A percentile compares a stretch with the other conserved stretches of the same genome.
Conservation (phyloP, 345 rosid species). For the Crucihimalaya himalaica region DNA sequence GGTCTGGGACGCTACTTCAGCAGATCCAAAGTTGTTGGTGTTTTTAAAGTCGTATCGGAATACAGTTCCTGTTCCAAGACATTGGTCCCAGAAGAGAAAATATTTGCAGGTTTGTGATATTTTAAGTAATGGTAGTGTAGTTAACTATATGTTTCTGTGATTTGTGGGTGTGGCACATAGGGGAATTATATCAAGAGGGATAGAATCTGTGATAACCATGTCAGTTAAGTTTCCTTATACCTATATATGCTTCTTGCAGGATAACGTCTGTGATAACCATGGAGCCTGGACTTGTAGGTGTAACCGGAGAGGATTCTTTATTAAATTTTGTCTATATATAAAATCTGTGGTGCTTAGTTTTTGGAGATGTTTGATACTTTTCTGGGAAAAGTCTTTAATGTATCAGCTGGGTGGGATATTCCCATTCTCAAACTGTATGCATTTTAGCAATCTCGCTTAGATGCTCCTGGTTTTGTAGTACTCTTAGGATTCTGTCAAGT, state of each 20-base stretch:
- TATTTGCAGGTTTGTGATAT: slow-evolving; percentile 87
- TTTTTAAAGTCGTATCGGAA: slow-evolving; percentile 90
- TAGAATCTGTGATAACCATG: slow-evolving; percentile 54
- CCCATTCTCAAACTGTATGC: background rate
- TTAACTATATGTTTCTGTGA: slow-evolving; percentile 48
- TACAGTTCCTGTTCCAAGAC: slow-evolving; percentile 98
- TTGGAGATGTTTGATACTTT: slow-evolving; percentile 19
- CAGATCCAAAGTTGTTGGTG: slow-evolving; percentile 95
- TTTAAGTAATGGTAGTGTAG: slow-evolving; percentile 29
- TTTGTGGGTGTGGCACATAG: slow-evolving; percentile 46
- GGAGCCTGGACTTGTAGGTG: slow-evolving; percentile 99
- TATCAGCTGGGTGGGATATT: slow-evolving; percentile 30
- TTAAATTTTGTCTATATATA: slow-evolving; percentile 44
- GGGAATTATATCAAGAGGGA: slow-evolving; percentile 53
- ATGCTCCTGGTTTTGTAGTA: slow-evolving; percentile 22
- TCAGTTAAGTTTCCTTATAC: slow-evolving; percentile 93
- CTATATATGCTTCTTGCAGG: slow-evolving; percentile 99
- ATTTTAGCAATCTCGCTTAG: slow-evolving; percentile 54
- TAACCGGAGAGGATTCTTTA: slow-evolving; percentile 56
- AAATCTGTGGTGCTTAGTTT: slow-evolving; percentile 29
- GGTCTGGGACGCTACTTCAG: slow-evolving; percentile 99
- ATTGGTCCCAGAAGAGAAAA: slow-evolving; percentile 99
- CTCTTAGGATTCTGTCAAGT: slow-evolving; percentile 8
- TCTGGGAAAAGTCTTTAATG: slow-evolving; percentile 6
- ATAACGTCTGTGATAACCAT: slow-evolving; percentile 77